Evolutionary conservation across 164 flowering plant species (phyloP), one percentile per base, ranked within the genome.

Genomic region (Liquidambar formosana): DNA sequence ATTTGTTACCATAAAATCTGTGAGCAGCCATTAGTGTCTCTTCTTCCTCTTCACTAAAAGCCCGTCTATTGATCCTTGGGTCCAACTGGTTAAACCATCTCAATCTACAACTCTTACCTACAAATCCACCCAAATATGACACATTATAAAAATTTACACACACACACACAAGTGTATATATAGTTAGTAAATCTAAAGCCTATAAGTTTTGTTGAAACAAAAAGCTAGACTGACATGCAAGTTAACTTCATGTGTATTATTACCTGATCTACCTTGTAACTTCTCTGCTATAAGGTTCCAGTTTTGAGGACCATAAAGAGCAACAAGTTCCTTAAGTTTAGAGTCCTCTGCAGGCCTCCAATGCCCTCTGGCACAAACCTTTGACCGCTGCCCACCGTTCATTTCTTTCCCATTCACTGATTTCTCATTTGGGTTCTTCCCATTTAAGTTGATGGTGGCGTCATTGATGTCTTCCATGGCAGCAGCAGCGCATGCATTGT

Each of bases 71-170:
- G 68, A 89, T 89, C 71, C 87, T 85, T 43, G 94, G 94, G 62
- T 89, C 92, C 71, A 89, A 73, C 82, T 89, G 94, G 70, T 89
- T 89, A 66, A 89, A 89, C 94, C 94, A 89, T 65, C 94, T 82
- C 73, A 87, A 64, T 63, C 94, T 84, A 61, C 94, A 89, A 69
- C 94, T 89, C 78, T 89, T 89, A 15, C 94, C 94, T 89, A 56
- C 26, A 46, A 65, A 62, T 28, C 54, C 41, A 33, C 4, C 41
- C 41, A 33, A 2, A 33, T 2, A 33, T 33, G 41, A 33, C 2
- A 33, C 2, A 33, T n/a, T n/a, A n/a, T n/a, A n/a, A n/a, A n/a
- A n/a, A n/a, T n/a, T n/a, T n/a, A n/a, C n/a, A n/a, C n/a, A n/a
- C n/a, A n/a, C n/a, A n/a, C n/a, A n/a, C n/a, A n/a, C n/a, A n/a